Conservation (phyloP, 2,329 filamentous ascomycete genomes). For the Phyllosticta citrichinensis region DNA sequence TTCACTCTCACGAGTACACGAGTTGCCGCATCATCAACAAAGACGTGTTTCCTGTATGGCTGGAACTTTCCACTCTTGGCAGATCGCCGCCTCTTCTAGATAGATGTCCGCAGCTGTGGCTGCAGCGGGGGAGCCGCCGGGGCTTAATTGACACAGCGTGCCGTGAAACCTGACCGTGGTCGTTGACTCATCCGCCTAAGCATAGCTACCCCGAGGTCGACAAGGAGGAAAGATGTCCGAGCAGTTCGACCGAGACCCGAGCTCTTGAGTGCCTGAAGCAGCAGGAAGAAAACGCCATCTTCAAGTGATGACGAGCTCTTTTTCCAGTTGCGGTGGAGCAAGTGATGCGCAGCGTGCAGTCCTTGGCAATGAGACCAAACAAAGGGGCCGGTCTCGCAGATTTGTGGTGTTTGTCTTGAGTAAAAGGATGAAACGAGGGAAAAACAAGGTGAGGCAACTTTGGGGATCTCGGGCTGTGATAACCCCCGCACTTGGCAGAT, state of each 20-base stretch:
- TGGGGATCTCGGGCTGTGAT: neutral
- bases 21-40: neutral
- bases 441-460: neutral
- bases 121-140: conserved; percentile 1
- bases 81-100: conserved; percentile 2
- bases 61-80: conserved; percentile 2
- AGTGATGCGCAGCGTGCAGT: neutral
- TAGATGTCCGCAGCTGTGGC: neutral
- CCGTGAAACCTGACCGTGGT: neutral
- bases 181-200: neutral
- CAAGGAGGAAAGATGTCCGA: neutral
- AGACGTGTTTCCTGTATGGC: conserved; percentile 3
- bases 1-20: neutral
- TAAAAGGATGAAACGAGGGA: neutral
- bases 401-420: neutral
- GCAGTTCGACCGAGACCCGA: neutral
- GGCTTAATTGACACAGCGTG: neutral
- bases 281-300: neutral
- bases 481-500: neutral
- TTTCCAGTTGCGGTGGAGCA: neutral
- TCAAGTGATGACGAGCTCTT: neutral
- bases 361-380: neutral
- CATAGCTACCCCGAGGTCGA: neutral
- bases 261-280: neutral
- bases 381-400: neutral